phyloP scores from a whole-genome alignment of 2,329 filamentous ascomycete species.

The Cercospora sp. region DNA sequence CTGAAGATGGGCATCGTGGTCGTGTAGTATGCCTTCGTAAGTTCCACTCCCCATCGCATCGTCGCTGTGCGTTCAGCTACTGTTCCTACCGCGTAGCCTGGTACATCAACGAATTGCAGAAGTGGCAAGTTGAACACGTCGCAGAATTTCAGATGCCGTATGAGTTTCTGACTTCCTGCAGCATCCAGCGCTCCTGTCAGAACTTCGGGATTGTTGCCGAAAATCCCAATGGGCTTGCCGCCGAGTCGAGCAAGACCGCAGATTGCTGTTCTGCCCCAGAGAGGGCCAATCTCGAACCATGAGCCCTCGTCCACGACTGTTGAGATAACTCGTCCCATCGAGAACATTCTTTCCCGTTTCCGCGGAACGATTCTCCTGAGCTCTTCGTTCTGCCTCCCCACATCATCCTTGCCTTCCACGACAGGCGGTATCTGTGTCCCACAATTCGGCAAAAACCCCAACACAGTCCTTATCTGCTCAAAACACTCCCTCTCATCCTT shows the following conservation, averaged over 20 bases:
- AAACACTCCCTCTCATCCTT: conserved; percentile 63
- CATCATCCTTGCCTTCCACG: conserved; percentile 48
- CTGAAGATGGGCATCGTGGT: conserved; percentile 65
- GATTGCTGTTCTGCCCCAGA: conserved; percentile 65
- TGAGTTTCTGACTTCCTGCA: conserved; percentile 61
- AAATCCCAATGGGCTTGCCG: conserved; percentile 60
- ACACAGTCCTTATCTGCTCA: conserved; percentile 59
- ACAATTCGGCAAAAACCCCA: conserved; percentile 60
- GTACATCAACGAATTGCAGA: conserved; percentile 64
- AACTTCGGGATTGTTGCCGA: conserved; percentile 62
- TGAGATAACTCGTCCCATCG: conserved; percentile 58
- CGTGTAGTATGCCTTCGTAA: conserved; percentile 62
- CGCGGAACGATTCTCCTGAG: conserved; percentile 61
- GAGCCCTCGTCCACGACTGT: conserved; percentile 57
- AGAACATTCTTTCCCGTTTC: conserved; percentile 61
- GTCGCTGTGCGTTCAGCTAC: conserved; percentile 63
- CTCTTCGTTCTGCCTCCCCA: conserved; percentile 50
- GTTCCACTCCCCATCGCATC: conserved; percentile 64
- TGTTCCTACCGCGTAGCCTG: conserved; percentile 65
- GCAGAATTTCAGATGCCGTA: conserved; percentile 61
- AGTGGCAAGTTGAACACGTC: conserved; percentile 67
- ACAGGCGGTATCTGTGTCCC: conserved; percentile 58
- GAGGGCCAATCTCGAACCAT: conserved; percentile 65
- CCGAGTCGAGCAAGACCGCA: conserved; percentile 60
- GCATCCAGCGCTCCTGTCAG: conserved; percentile 64